Evolutionary conservation across 1,139 yeast species (phyloP).

Genomic region (Kodamaea arcana): DNA sequence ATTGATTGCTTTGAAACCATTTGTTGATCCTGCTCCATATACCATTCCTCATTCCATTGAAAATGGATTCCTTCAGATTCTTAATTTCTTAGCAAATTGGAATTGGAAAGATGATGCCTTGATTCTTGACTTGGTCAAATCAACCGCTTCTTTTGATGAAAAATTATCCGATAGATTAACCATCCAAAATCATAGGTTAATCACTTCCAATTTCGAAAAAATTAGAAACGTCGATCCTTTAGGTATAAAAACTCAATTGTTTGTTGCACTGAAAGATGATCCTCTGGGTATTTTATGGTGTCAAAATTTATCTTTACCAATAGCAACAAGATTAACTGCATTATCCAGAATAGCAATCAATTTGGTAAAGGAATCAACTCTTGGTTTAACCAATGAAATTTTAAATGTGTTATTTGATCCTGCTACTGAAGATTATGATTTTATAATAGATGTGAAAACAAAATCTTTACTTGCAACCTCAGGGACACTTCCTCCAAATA

Average conservation of each 20-base stretch:
- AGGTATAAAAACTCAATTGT: slow-evolving; percentile 73
- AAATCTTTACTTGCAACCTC: slow-evolving; percentile 41
- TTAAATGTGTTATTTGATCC: slow-evolving; percentile 68
- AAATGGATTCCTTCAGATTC: slow-evolving; percentile 73
- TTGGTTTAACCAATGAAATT: slow-evolving; percentile 42
- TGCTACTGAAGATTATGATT: slow-evolving; percentile 78
- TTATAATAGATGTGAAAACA: slow-evolving; percentile 58
- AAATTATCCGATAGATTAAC: slow-evolving; percentile 61
- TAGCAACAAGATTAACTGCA: slow-evolving; percentile 84
- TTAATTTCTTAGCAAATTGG: slow-evolving; percentile 76
- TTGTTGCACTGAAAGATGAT: slow-evolving; percentile 78
- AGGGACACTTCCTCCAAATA: slow-evolving; percentile 52
- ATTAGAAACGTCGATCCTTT: slow-evolving; percentile 77
- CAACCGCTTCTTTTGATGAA: slow-evolving; percentile 23
- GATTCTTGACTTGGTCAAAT: slow-evolving; percentile 66
- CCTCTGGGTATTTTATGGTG: slow-evolving; percentile 85
- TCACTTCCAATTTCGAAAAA: slow-evolving; percentile 60
- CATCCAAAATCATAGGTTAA: slow-evolving; percentile 56
- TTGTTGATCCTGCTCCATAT: slow-evolving; percentile 83
- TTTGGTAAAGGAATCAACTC: slow-evolving; percentile 34
- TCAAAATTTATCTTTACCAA: slow-evolving; percentile 63
- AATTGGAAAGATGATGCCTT: slow-evolving; percentile 91
- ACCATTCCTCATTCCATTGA: slow-evolving; percentile 73
- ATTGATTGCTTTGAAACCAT: slow-evolving; percentile 75
- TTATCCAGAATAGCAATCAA: slow-evolving; percentile 72